These are phyloP conservation scores for Cenchrus fungigraminus DNA, from an alignment of 176 grass and related monocot species.

Conservation along the genomic window DNA sequence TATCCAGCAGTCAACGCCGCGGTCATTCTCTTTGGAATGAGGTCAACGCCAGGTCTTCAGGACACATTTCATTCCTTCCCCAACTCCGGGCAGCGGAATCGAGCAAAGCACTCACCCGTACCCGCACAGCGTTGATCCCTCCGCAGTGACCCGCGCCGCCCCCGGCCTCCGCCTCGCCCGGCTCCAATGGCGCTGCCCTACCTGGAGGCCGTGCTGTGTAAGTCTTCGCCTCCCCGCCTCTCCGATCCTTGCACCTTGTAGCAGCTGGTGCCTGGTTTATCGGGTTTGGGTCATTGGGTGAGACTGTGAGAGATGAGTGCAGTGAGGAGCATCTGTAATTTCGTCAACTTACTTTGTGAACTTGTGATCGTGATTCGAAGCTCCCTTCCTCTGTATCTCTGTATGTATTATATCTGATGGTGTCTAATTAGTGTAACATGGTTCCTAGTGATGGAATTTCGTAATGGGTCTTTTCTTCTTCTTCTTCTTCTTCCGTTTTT, in stretches of 20 bases:
- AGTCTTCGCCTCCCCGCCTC: slow-evolving; percentile 24
- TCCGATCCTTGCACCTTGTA: background rate
- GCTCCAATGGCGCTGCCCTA: slow-evolving; percentile 83
- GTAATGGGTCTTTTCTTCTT: background rate
- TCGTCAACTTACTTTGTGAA: background rate
- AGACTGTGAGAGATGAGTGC: background rate
- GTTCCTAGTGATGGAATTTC: slow-evolving; percentile 12
- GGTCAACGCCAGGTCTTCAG: too few species aligned
- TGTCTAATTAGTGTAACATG: background rate
- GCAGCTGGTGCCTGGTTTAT: background rate
- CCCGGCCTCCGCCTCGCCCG: background rate
- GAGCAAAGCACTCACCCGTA: too few species aligned
- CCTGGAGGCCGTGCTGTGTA: slow-evolving; percentile 79
- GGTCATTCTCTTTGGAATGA: too few species aligned
- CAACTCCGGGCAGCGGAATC: too few species aligned
- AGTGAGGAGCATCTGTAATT: background rate
- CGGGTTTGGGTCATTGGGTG: background rate
- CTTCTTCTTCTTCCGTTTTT: too few species aligned
- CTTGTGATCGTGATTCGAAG: background rate
- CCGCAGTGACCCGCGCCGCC: too few species aligned
- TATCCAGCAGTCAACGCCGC: too few species aligned
- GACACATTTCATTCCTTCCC: too few species aligned
- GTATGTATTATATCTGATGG: background rate
- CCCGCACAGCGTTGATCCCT: too few species aligned
- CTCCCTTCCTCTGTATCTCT: background rate